Percentiles rank a stretch among this genome's conserved stretches.
Evolutionary conservation across 2,329 filamentous ascomycete species (phyloP).

Genomic region (Pseudogymnoascus verrucosus): DNA sequence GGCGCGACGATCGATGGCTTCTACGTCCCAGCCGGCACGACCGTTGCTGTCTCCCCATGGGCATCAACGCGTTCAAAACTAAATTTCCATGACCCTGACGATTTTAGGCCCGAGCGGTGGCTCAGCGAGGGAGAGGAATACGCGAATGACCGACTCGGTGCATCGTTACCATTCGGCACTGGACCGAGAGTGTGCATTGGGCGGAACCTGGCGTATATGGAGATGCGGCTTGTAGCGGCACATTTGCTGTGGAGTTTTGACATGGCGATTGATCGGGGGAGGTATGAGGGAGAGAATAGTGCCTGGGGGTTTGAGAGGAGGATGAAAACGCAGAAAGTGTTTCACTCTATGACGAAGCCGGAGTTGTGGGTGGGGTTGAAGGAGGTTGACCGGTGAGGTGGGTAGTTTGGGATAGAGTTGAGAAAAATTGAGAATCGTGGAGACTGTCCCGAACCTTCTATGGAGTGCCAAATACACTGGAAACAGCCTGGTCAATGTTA

Average conservation of each 20-base stretch:
- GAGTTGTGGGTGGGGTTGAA: slow-evolving; percentile 2
- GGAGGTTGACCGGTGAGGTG: background rate
- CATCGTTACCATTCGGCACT: slow-evolving; percentile 10
- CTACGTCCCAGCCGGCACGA: slow-evolving; percentile 24
- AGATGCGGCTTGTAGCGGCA: slow-evolving; percentile 12
- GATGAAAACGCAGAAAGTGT: background rate
- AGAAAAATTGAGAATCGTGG: background rate
- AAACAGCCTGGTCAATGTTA: background rate
- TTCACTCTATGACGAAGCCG: slow-evolving; percentile 1
- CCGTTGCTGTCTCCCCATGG: slow-evolving; percentile 32
- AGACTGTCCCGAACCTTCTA: background rate
- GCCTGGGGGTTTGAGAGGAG: background rate
- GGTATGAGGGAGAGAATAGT: background rate
- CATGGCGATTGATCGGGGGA: slow-evolving; percentile 7
- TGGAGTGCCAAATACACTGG: background rate
- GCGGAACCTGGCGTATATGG: slow-evolving; percentile 14
- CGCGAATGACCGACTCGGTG: background rate
- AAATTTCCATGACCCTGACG: slow-evolving; percentile 12
- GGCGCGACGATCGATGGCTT: slow-evolving; percentile 20
- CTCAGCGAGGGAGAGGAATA: background rate
- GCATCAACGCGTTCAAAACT: slow-evolving; percentile 9
- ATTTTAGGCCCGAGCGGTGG: slow-evolving; percentile 12
- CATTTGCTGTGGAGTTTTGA: slow-evolving; percentile 14
- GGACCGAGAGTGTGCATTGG: slow-evolving; percentile 15
- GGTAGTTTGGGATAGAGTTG: background rate